Evolutionary conservation across 106 monocot genomes (phyloP).

Genomic region (Xerophyta viscosa): DNA sequence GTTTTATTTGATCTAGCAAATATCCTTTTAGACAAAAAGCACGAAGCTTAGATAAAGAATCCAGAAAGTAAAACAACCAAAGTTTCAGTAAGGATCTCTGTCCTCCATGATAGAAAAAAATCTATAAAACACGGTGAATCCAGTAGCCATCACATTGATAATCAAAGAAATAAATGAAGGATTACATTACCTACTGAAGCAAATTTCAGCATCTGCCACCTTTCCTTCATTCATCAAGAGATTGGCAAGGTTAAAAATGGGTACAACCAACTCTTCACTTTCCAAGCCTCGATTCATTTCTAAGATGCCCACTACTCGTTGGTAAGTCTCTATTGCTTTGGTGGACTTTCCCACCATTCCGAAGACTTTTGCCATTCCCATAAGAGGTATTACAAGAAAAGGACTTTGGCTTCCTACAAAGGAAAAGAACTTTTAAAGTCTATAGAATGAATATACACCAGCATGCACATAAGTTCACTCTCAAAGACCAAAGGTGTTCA

Average conservation of each 20-base stretch:
- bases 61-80: no score
- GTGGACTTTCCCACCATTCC: constrained; percentile 35
- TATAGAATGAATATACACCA: background rate
- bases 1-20: no score
- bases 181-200: constrained; percentile 46
- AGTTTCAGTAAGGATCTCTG: no score
- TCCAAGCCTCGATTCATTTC: constrained; percentile 48
- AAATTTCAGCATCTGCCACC: constrained; percentile 52
- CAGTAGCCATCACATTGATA: no score
- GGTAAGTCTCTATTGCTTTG: constrained; percentile 47
- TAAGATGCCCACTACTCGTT: constrained; percentile 38
- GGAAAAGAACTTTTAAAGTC: no score
- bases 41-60: no score
- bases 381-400: constrained; percentile 58
- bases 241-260: constrained; percentile 55
- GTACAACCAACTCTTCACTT: constrained; percentile 58
- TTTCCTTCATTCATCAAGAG: constrained; percentile 56
- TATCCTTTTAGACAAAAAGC: no score
- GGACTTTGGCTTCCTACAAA: constrained; percentile 48
- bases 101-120: no score
- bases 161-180: no score
- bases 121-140: no score
- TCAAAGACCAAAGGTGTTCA: no score
- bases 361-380: constrained; percentile 69
- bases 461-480: no score